A percentile compares a stretch with the other conserved stretches of the same genome.
Conservation (phyloP, 1,284 basidiomycete species). For the Boletus mariae region DNA sequence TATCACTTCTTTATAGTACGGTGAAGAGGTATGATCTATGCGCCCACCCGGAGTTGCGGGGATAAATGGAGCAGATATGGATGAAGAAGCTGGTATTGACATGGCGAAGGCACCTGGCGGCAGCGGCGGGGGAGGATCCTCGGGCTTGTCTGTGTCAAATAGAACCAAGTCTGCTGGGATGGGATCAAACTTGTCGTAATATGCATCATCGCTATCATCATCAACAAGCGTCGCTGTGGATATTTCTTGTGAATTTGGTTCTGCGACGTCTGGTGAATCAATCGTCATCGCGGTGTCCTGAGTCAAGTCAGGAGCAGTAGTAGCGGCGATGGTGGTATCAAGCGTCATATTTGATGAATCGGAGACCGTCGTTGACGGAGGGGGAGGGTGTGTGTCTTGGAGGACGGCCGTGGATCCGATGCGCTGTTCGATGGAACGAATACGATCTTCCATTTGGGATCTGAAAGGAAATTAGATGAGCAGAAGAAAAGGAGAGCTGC, state of each 20-base stretch:
- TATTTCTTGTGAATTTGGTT: slow-evolving; percentile 19
- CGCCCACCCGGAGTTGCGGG: no score
- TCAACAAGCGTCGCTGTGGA: slow-evolving; percentile 18
- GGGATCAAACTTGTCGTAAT: slow-evolving; percentile 30
- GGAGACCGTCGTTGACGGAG: slow-evolving; percentile 16
- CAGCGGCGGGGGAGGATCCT: no score
- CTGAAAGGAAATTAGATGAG: slow-evolving; percentile 11
- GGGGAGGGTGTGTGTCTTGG: slow-evolving; percentile 11
- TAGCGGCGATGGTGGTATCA: not conserved
- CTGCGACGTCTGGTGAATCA: slow-evolving; percentile 10
- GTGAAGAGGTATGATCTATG: no score
- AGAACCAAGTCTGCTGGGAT: slow-evolving; percentile 20
- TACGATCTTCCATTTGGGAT: slow-evolving; percentile 27
- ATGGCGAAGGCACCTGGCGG: no score
- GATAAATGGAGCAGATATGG: no score
- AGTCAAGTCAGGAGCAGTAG: not conserved
- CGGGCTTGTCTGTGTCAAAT: slow-evolving; percentile 11
- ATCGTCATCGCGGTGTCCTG: slow-evolving; percentile 5
- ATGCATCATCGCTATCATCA: slow-evolving; percentile 29
- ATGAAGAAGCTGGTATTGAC: no score
- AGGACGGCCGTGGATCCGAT: slow-evolving; percentile 7
- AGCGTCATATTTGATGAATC: slow-evolving; percentile 17
- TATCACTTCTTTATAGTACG: no score
- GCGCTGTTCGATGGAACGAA: slow-evolving; percentile 21
- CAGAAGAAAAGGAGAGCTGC: not conserved